Evolutionary conservation across 768 basidiomycete species (phyloP).

Genomic region (Omphalotus guepiniiformis): DNA sequence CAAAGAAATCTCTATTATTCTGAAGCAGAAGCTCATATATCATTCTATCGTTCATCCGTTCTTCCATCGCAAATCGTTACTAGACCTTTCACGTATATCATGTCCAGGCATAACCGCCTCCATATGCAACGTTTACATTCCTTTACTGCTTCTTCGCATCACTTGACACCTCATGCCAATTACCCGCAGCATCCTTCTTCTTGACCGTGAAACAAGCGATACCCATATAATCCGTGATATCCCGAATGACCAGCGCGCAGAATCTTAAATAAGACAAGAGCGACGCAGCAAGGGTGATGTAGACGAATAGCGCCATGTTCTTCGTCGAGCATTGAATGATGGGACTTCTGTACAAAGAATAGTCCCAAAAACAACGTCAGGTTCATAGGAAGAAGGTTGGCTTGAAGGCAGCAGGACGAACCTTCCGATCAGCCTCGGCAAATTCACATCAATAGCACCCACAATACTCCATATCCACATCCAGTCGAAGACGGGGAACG

Average conservation of each 20-base stretch:
- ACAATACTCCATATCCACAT: conserved; percentile 81
- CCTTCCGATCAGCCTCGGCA: conserved; percentile 64
- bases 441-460: conserved; percentile 80
- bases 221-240: conserved; percentile 89
- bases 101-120: too few relatives aligned
- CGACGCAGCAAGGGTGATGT: conserved; percentile 63
- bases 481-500: conserved; percentile 85
- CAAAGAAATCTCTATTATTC: too few relatives aligned
- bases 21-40: too few relatives aligned
- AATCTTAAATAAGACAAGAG: conserved; percentile 72
- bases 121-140: too few relatives aligned
- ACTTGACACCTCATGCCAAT: too few relatives aligned
- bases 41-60: too few relatives aligned
- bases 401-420: conserved; percentile 28
- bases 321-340: conserved; percentile 67
- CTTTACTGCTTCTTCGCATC: too few relatives aligned
- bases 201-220: conserved; percentile 93
- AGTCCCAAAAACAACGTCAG: background rate
- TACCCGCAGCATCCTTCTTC: conserved; percentile 71
- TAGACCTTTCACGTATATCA: too few relatives aligned
- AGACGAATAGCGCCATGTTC: conserved; percentile 68
- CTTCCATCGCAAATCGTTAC: too few relatives aligned
- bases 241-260: conserved; percentile 74
- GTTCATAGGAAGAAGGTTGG: background rate
- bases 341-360: conserved; percentile 41